phyloP scores from a whole-genome alignment of 2,329 filamentous ascomycete genomes.

The Triangularia setosa region DNA sequence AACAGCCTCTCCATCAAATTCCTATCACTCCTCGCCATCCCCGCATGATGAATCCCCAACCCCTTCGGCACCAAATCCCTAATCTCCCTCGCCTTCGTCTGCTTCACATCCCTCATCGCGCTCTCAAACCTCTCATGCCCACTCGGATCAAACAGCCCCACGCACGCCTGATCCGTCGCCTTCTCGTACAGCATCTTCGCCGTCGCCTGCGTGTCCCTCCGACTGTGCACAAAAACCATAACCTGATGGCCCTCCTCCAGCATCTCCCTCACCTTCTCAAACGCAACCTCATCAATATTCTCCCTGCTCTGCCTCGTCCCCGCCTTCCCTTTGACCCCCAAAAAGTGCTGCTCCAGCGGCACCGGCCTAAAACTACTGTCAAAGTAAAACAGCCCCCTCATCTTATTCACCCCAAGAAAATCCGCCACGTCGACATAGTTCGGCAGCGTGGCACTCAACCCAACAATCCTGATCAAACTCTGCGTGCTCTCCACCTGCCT shows the following conservation, averaged over 20 bases:
- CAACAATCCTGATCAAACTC: constrained; percentile 92
- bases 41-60: constrained; percentile 92
- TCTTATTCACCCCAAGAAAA: constrained; percentile 92
- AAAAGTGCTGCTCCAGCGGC: constrained; percentile 93
- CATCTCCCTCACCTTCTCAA: constrained; percentile 95
- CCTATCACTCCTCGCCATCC: constrained; percentile 89
- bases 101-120: constrained; percentile 79
- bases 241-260: constrained; percentile 87
- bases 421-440: constrained; percentile 97
- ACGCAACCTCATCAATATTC: constrained; percentile 81
- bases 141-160: constrained; percentile 78
- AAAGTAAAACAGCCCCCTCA: constrained; percentile 93
- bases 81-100: constrained; percentile 79
- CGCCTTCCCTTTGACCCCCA: constrained; percentile 90
- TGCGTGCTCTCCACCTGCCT: constrained; percentile 97
- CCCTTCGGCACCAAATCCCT: constrained; percentile 87
- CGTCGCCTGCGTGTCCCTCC: constrained; percentile 87
- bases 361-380: constrained; percentile 94
- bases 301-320: constrained; percentile 78
- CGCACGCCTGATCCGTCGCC: constrained; percentile 73
- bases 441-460: constrained; percentile 89
- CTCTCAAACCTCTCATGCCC: constrained; percentile 75
- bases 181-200: constrained; percentile 83
- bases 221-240: constrained; percentile 98
- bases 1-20: constrained; percentile 96